Base-by-base conservation (phyloP, 2,329 filamentous ascomycete genomes). In the Trichoderma koningiopsis region DNA sequence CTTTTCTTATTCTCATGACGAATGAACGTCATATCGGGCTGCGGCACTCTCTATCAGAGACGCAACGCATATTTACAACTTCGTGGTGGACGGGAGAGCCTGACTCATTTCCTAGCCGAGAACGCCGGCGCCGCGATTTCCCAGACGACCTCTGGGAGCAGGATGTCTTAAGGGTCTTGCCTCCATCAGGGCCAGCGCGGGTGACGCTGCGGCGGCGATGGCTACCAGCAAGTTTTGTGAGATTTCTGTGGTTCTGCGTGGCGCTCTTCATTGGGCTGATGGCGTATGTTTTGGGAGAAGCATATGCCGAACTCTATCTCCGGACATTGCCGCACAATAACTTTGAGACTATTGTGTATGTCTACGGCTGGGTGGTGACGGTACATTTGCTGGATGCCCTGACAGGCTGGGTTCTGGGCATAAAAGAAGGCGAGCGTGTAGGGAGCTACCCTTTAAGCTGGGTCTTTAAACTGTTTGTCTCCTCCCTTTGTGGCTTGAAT, bases 371-470 rank as follows among this genome's bases (percentile, higher is more conserved):
- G 89, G 87, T 91, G 11, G 82, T 85, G 35, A 91, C 88, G 1
- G 88, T 91, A 10, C 87, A 91, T 71, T 78, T 91, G 29, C 81
- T 91, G 8, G 89, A 91, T 74, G 86, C 84, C 2, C 79, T 90
- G 69, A 90, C 88, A 0, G 89, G 88, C 1, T 91, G 88, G 87
- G 89, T 91, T 59, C 78, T 91, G 49, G 89, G 89, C 56, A 88
- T 87, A 49, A 87, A 85, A 64, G 87, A 91, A 73, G 89, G 89
- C 59, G 87, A 91, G 76, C 82, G 89, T 37, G 89, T 91, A 1
- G 88, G 89, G 49, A 90, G 87, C 76, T 91, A 91, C 74, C 89
- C 89, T n/a, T 77, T 91, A 69, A 89, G 88, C 72, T 91, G 88
- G 87, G 86, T 90, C 53, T 91, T 91, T 74, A 91, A 91, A 77